phyloP scores from a whole-genome alignment of 164 flowering plant genomes.

The Aristolochia californica region DNA sequence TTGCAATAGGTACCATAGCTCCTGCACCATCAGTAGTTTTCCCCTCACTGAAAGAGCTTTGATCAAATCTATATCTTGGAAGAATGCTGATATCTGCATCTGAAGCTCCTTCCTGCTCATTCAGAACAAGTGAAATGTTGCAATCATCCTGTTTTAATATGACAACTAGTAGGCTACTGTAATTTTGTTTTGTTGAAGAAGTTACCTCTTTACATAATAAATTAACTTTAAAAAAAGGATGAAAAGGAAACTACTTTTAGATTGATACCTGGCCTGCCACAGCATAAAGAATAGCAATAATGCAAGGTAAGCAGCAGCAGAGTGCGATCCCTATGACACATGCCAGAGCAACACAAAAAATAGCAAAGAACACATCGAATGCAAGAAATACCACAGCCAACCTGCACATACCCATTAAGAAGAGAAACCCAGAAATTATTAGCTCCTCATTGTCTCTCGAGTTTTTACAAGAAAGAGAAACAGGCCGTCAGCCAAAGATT shows the following conservation, averaged over 20 bases:
- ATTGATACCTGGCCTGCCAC: conserved; percentile 83
- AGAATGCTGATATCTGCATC: conserved; percentile 83
- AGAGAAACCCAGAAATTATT: not conserved
- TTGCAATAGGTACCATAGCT: conserved; percentile 51
- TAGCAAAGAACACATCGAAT: conserved; percentile 94
- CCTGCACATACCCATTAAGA: conserved; percentile 50
- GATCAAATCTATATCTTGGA: conserved; percentile 60
- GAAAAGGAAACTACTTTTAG: not conserved
- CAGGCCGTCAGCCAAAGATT: too few relatives aligned
- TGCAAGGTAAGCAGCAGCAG: conserved; percentile 98
- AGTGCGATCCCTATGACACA: conserved; percentile 93
- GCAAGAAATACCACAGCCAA: conserved; percentile 89
- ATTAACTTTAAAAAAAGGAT: not conserved
- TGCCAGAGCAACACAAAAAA: conserved; percentile 95
- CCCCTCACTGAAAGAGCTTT: conserved; percentile 27
- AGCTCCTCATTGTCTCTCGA: too few relatives aligned
- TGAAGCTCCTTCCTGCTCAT: conserved; percentile 88
- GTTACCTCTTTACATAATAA: too few relatives aligned
- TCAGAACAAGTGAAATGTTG: conserved; percentile 9
- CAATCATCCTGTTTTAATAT: not conserved
- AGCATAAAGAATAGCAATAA: conserved; percentile 92
- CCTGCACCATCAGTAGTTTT: conserved; percentile 61
- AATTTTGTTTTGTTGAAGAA: too few relatives aligned
- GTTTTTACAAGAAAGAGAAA: too few relatives aligned
- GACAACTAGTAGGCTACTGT: too few relatives aligned